Evolutionary conservation across 495 filamentous ascomycete genomes (phyloP).

Genomic region (Platismatia glauca): DNA sequence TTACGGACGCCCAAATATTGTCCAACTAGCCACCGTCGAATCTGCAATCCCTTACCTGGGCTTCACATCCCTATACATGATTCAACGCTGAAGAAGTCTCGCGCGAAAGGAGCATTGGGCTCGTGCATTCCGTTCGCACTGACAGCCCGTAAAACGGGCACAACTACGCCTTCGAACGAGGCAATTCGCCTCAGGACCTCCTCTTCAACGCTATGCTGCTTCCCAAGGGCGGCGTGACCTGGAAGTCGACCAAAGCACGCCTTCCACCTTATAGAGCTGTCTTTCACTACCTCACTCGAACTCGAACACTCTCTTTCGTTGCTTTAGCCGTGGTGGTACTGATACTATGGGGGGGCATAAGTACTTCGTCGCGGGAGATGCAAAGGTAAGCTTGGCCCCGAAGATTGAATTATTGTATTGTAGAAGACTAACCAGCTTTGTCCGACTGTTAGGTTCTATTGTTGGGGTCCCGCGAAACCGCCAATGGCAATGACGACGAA

Average conservation of each 20-base stretch:
- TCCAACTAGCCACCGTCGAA: background rate
- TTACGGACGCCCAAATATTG: conserved; percentile 1
- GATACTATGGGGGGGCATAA: conserved; percentile 84
- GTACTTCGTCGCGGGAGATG: conserved; percentile 74
- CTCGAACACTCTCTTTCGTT: conserved; percentile 68
- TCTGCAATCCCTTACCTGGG: conserved; percentile 10
- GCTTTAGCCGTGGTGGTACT: conserved; percentile 64
- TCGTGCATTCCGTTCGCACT: background rate
- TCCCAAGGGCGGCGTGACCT: conserved; percentile 81
- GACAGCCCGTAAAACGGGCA: conserved; percentile 3
- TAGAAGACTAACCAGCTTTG: conserved; percentile 1
- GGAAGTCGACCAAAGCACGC: conserved; percentile 78
- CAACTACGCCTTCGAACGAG: conserved; percentile 6
- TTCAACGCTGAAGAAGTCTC: conserved; percentile 1
- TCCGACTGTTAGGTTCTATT: conserved; percentile 67
- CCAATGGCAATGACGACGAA: conserved; percentile 90
- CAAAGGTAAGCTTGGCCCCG: conserved; percentile 55
- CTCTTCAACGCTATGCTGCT: conserved; percentile 51
- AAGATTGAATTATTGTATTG: background rate
- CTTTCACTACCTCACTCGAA: conserved; percentile 64
- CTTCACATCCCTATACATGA: background rate
- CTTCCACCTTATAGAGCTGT: conserved; percentile 78
- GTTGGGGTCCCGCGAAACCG: conserved; percentile 85
- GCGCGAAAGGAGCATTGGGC: conserved; percentile 1
- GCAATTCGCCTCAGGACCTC: conserved; percentile 13